Base-by-base conservation (phyloP, 257 asterid species). In the Nyctanthes arbortristis region DNA sequence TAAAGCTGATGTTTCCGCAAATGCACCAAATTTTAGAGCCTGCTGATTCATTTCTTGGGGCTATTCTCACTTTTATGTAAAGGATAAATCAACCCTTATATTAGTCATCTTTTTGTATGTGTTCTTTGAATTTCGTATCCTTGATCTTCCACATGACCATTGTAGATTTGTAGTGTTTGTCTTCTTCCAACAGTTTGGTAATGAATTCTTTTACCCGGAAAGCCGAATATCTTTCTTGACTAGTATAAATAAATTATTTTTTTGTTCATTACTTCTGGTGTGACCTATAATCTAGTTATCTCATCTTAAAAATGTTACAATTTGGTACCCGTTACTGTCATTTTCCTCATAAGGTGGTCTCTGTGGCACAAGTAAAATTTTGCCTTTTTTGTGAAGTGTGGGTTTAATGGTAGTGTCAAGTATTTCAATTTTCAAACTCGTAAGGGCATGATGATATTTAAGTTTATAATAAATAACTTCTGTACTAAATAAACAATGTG, bases 1-100 rank as follows among this genome's bases (percentile, higher is more conserved):
- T 88, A 81, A 74, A 70, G 82, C 61, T 61, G 78, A 76, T 49
- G 60, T 22, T 12, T 37, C 57, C 20, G 59, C 31, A 31, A n/a
- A 33, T 68, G 62, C 13, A 25, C 64, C 65, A 47, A 32, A 43
- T 18, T 47, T 70, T 63, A 61, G 77, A 75, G 82, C 83, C 63
- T 43, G 37, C 60, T 68, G 67, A 63, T 70, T 69, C 55, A 8
- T 25, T 32, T 10, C 61, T 24, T 65, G 69, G 32, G 61, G 10
- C 29, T 22, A 20, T 59, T 54, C 37, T 66, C 57, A 39, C 54
- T 61, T 47, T 37, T 3, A 11, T 45, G 70, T 72, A 52, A 45
- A 71, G 67, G 71, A 76, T 61, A 65, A 59, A 52, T 16, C 30
- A 18, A 31, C 47, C 40, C 31, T 34, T 14, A 20, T 32, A 6